Base-by-base conservation (phyloP, 441 rosid genomes). In the Syzygium malaccense region DNA sequence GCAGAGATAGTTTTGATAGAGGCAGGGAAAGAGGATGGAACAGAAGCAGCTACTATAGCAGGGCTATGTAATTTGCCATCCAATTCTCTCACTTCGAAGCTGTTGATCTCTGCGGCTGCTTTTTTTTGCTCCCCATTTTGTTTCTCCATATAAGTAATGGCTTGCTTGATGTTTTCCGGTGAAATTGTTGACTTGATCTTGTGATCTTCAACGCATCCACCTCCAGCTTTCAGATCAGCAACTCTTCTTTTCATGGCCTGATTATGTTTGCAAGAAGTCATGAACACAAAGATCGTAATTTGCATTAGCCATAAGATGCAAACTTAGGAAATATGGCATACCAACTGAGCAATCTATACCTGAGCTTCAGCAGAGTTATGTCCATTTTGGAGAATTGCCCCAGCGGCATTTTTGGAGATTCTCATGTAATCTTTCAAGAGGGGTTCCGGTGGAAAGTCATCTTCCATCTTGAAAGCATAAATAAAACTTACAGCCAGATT, bases 401-500 rank as follows among this genome's bases (percentile, higher is more conserved):
- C 85, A 64, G 89, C 78, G 57, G 45, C 88, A 55, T 3, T n/a
- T 87, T 28, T 79, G 30, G 92, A 78, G 23, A 55, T 68, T 55
- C 57, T 83, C 62, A 92, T 28, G 87, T 60, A 88, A 32, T 90
- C 89, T 51, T 86, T 32, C 91, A 94, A 75, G 60, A 94, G 48
- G 79, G 85, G 85, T 19, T 37, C 87, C 10, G 89, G 92, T 48
- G 92, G 92, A 62, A 93, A 91, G 84, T 92, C 86, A 2, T 85
- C 85, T 71, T 78, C 89, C 54, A 90, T 89, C 68, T 91, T 85
- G 88, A 94, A 91, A n/a, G 87, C 90, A 87, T 53, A 88, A 58
- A 92, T 91, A 88, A 90, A 93, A 51, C 88, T 80, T 86, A 94
- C 86, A 64, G 94, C 94, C 87, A 85, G 90, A 26, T 89, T 4